phyloP scores from a whole-genome alignment of 1,284 basidiomycete species.

The Vanrija sp. region DNA sequence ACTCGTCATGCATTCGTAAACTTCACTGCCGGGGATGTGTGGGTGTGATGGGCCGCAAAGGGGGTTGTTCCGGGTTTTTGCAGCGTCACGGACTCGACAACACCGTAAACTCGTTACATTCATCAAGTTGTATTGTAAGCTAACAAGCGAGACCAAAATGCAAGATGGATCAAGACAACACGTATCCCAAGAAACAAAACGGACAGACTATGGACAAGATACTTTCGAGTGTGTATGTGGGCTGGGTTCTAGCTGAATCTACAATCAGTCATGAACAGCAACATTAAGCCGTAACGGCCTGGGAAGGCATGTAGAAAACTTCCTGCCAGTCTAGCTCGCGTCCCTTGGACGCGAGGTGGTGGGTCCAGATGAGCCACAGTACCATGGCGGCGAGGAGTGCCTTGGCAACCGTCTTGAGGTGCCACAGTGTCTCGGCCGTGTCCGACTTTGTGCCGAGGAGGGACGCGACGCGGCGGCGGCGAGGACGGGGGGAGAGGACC shows the following conservation, averaged over 20 bases:
- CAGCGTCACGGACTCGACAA: not conserved
- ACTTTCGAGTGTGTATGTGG: not conserved
- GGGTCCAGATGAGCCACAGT: constrained; percentile 13
- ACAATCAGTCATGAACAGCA: not conserved
- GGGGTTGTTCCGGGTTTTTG: not conserved
- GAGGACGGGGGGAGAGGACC: not conserved
- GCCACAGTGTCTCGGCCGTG: constrained; percentile 12
- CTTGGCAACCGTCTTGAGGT: constrained; percentile 18
- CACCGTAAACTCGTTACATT: not conserved
- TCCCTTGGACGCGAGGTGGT: constrained; percentile 11
- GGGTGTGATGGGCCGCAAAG: too few species aligned
- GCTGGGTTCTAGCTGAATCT: not conserved
- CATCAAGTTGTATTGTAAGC: too few species aligned
- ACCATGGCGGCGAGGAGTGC: constrained; percentile 3
- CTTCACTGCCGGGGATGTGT: not conserved
- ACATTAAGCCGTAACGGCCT: too few species aligned
- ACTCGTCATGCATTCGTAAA: constrained; percentile 13
- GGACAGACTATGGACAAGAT: not conserved
- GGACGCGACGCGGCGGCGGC: not conserved
- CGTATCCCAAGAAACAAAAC: not conserved
- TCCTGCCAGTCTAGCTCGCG: constrained; percentile 13
- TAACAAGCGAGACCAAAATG: not conserved
- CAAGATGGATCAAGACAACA: not conserved
- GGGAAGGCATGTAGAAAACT: constrained; percentile 2
- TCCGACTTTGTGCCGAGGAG: not conserved